Evolutionary conservation across 2,329 filamentous ascomycete species (phyloP), one percentile per base, ranked within the genome.

Genomic region (Fusarium musae): DNA sequence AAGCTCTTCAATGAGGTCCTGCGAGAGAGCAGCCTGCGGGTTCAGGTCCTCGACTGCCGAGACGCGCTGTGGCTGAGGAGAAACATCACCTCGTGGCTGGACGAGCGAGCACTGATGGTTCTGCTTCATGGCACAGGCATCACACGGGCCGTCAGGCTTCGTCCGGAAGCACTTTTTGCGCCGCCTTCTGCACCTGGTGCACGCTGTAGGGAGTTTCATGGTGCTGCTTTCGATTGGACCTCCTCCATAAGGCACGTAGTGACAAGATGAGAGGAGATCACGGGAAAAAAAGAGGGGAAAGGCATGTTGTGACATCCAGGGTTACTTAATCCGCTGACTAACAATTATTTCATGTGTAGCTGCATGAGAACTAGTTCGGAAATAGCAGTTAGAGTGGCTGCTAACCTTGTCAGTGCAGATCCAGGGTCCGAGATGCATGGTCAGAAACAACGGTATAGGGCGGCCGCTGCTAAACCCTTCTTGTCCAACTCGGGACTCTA

Each of bases 161-260:
- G 60, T 47, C 28, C 37, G 60, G 42, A 63, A 42, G 30, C 61
- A 63, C 23, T 63, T 63, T 28, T 63, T 63, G 28, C 61, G 61
- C 36, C 61, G 49, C 36, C 44, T 63, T 63, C 61, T 43, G 30
- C 61, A 63, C 30, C 61, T 61, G 10, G 36, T 61, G 23, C 61
- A 63, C 16, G 61, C 61, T 7, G 54, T 60, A 4, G 60, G 60
- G 16, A 47, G 40, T 21, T 44, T 63, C 60, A 63, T 63, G 9
- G 26, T 49, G 54, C 36, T 49, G 54, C 44, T 19, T 49, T 49
- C 26, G 26, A 34, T 49, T 40, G n/a, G 54, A 49, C 42, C 23
- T 34, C 26, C 26, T 26, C 26, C 26, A 26, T 5, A 26, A 26
- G 26, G 26, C 26, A 26, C 26, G 26, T 26, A 26, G 26, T 26